phyloP scores from a whole-genome alignment of 805 yeast species.

The Jamesozyma rosinii region DNA sequence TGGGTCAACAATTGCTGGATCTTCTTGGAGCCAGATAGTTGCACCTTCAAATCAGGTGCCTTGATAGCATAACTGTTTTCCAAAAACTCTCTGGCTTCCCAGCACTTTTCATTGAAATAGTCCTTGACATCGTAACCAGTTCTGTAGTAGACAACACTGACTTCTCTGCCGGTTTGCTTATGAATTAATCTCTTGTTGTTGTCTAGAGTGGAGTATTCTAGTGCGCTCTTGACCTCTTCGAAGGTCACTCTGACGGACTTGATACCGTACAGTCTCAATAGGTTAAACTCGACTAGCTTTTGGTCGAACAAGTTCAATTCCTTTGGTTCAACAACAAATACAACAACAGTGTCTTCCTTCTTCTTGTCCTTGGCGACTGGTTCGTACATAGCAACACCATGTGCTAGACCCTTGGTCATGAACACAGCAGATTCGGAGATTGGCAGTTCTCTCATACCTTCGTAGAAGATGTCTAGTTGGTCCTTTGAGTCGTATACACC shows the following conservation, averaged over 20 bases:
- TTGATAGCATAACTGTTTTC: conserved; percentile 77
- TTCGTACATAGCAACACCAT: conserved; percentile 8
- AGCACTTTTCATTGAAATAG: conserved; percentile 53
- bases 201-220: conserved; percentile 3
- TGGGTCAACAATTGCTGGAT: conserved; percentile 81
- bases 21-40: conserved; percentile 87
- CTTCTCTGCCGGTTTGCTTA: conserved; percentile 51
- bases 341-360: conserved; percentile 42
- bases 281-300: conserved; percentile 65
- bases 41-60: conserved; percentile 84
- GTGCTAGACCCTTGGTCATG: conserved; percentile 9
- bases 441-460: conserved; percentile 40
- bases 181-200: conserved; percentile 43
- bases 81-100: conserved; percentile 67
- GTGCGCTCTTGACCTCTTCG: conserved; percentile 40
- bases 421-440: conserved; percentile 50
- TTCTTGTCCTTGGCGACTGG: conserved; percentile 63
- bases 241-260: conserved; percentile 60
- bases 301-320: conserved; percentile 93
- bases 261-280: conserved; percentile 48
- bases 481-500: conserved; percentile 43
- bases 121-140: conserved; percentile 84
- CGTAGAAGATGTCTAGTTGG: conserved; percentile 32
- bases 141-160: conserved; percentile 83
- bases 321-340: conserved; percentile 72